Base-by-base conservation (phyloP, 805 yeast genomes). In the Zygosaccharomyces pseudorouxii region DNA sequence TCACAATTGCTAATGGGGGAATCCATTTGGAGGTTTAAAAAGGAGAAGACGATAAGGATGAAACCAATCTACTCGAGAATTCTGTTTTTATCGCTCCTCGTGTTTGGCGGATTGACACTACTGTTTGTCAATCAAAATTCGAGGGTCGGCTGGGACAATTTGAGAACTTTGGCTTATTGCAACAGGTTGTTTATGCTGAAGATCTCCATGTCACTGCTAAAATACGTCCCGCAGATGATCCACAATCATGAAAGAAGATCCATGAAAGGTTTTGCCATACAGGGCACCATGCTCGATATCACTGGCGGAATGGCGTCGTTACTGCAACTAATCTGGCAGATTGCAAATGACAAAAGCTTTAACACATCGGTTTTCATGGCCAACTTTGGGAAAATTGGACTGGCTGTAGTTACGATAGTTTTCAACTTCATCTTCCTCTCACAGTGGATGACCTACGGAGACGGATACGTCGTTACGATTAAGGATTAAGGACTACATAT, bases 241-340 rank as follows among this genome's bases (percentile, higher is more conserved):
- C 95, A 86, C 62, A 92, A 92, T 68, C 79, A 82, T 64, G 72
- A 72, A 41, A 78, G 96, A 55, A 80, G 82, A 59, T 85, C 96
- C 4, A 89, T 89, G 47, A 77, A 80, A 48, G 98, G 98, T 1
- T 82, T 93, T 57, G 84, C 96, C 48, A 78, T 92, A 53, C 77
- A 88, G 9, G 68, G 74, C 2, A 69, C 70, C 1, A 45, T 58
- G 4, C 49, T 71, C 19, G 77, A 72, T 55, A 42, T 63, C 12
- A 52, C 64, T 7, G 77, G 77, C 12, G 71, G 75, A 14, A 16
- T 64, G 6, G 66, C 65, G 20, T 64, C 67, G 2, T 38, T 66
- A 23, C 14, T 48, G 18, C 70, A 66, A 42, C 46, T 67, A 22
- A 20, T 61, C 11, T 23, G 54, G 28, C 61, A 59, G 48, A 39